Evolutionary conservation across 2,329 filamentous ascomycete genomes (phyloP), one percentile per base, ranked within the genome.

Genomic region (Xylariales sp.): DNA sequence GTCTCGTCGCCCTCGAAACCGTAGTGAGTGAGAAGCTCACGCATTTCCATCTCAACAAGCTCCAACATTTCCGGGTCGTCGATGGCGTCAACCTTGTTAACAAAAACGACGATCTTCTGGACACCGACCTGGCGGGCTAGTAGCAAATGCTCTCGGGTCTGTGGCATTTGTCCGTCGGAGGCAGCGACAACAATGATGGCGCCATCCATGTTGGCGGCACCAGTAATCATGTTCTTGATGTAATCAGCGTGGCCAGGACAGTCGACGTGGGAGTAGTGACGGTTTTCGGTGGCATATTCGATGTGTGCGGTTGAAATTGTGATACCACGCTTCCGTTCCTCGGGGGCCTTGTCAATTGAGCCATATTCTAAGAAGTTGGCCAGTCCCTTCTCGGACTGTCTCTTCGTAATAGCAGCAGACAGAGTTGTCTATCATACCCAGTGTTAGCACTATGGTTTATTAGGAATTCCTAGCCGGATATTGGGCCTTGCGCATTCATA

Each of bases 211-310:
- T 94, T 97, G 78, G 97, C 95, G 71, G 96, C 94, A 90, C 96
- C 96, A 75, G 96, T 99, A 83, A 99, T 99, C 96, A 99, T 99
- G 91, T 99, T 99, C 90, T 99, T 99, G 87, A 99, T 98, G 88
- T 99, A 99, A 93, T 99, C 96, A 84, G 96, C 96, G 91, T 99
- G 96, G 84, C 96, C 96, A 67, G 96, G 96, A 84, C 96, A 99
- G 89, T 99, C 96, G 86, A 99, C 96, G 89, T 99, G 96, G 78
- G 96, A 96, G 85, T 99, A 99, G 87, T 99, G 96, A 79, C 96
- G 91, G 80, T 86, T 87, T 0, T 97, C 93, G 81, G 96, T 99
- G 76, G 93, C 85, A 87, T 98, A 99, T 86, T 99, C 96, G 85
- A 99, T 97, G 85, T 99, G 96, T 74, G 96, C 93, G 64, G 96